Evolutionary conservation across 495 filamentous ascomycete species (phyloP).

Genomic region (Daldinia bambusicola): DNA sequence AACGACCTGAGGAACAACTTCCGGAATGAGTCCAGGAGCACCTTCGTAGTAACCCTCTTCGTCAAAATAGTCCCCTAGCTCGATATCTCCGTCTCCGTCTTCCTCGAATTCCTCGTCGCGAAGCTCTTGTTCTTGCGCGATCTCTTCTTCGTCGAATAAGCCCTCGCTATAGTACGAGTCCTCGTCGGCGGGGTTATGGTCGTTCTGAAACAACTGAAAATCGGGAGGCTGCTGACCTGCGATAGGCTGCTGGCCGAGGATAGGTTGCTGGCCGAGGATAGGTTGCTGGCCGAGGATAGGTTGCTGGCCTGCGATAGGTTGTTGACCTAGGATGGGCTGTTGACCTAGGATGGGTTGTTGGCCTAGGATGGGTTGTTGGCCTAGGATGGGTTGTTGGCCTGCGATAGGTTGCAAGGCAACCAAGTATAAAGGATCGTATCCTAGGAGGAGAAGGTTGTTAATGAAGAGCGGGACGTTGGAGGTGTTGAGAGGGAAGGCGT

Average conservation of each 20-base stretch:
- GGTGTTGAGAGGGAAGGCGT: neutral
- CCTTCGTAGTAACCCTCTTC: neutral
- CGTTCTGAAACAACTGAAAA: neutral
- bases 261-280: no score
- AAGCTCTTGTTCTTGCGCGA: neutral
- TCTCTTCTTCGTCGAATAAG: neutral
- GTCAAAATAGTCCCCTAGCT: neutral
- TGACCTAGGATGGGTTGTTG: no score
- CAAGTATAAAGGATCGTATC: neutral
- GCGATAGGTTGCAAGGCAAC: neutral
- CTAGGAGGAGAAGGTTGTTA: neutral
- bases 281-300: no score
- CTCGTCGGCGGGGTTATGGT: neutral
- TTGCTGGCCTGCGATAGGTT: no score
- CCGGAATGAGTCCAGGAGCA: neutral
- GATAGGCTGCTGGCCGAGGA: neutral
- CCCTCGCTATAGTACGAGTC: neutral
- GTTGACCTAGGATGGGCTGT: no score
- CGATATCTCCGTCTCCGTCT: neutral
- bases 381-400: neutral
- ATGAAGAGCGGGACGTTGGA: neutral
- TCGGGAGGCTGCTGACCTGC: neutral
- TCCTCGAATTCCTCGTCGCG: neutral
- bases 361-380: no score
- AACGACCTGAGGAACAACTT: neutral